A percentile compares a stretch with the other conserved stretches of the same genome.
These are phyloP conservation scores for Ricinus communis DNA, from an alignment of 345 rosid species.

Conservation along the genomic window DNA sequence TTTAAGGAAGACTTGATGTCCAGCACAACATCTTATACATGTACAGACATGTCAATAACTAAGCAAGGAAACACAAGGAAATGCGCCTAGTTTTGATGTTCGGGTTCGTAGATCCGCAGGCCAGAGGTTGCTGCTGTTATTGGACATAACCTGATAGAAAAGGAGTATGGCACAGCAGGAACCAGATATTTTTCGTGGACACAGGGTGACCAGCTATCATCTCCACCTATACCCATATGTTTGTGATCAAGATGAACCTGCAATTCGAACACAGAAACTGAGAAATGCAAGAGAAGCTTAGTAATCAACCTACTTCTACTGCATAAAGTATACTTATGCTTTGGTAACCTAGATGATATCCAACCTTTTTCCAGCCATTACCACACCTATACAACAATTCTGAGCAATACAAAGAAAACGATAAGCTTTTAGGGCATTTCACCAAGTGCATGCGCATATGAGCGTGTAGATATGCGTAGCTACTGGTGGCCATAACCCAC, in stretches of 20 bases:
- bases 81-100: slow-evolving; percentile 38
- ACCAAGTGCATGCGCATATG: too few relatives aligned
- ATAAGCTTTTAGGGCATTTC: too few relatives aligned
- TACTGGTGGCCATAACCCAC: too few relatives aligned
- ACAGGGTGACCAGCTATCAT: slow-evolving; percentile 89
- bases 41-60: neutral
- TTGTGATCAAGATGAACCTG: slow-evolving; percentile 97
- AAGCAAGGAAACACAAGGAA: neutral
- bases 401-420: too few relatives aligned
- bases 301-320: too few relatives aligned
- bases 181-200: slow-evolving; percentile 74
- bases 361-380: too few relatives aligned
- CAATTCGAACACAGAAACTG: slow-evolving; percentile 8
- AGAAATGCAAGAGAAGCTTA: neutral
- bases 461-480: too few relatives aligned
- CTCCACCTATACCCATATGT: slow-evolving; percentile 96
- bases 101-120: slow-evolving; percentile 54
- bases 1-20: too few relatives aligned
- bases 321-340: too few relatives aligned
- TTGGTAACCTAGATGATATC: too few relatives aligned
- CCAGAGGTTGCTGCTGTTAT: slow-evolving; percentile 53
- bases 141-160: slow-evolving; percentile 65
- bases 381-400: too few relatives aligned
- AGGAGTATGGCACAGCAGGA: slow-evolving; percentile 69
- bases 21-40: neutral